Percentiles rank a stretch among this genome's conserved stretches.
Conservation (phyloP, 139 green algal genomes). For the Chlorella sp. region DNA sequence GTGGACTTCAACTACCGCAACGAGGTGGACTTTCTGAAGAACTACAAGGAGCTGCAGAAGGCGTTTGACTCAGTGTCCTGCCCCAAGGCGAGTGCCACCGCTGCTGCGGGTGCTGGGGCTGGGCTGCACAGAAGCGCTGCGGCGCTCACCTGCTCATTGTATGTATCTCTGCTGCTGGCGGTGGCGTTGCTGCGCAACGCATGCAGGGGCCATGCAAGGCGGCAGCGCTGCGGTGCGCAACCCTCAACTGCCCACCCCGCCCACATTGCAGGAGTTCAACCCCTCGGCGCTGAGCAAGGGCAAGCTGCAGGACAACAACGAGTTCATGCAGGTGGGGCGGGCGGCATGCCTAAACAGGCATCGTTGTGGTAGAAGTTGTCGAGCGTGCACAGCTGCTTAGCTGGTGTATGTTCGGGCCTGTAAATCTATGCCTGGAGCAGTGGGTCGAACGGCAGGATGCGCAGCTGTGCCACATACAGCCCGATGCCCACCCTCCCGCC, state of each 20-base stretch:
- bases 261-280: constrained; percentile 90
- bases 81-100: too few species aligned
- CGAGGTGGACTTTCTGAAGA: constrained; percentile 96
- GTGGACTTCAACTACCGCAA: constrained; percentile 97
- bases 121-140: too few species aligned
- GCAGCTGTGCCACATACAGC: too few species aligned
- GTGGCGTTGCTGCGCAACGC: too few species aligned
- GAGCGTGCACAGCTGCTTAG: neutral
- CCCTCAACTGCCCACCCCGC: too few species aligned
- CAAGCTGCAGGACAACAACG: constrained; percentile 96
- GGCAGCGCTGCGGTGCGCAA: too few species aligned
- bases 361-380: too few species aligned
- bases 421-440: neutral
- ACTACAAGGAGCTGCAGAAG: constrained; percentile 98
- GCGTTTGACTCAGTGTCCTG: constrained; percentile 89
- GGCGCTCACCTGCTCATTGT: too few species aligned
- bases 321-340: constrained; percentile 89
- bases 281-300: constrained; percentile 93
- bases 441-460: too few species aligned
- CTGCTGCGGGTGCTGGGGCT: neutral
- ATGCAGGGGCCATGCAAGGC: too few species aligned
- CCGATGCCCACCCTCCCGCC: constrained; percentile 26
- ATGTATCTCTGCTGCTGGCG: neutral
- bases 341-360: neutral
- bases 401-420: neutral